These are phyloP conservation scores for Ceratocystis albifundus DNA, from an alignment of 2,329 filamentous ascomycete genomes.

Conservation along the genomic window DNA sequence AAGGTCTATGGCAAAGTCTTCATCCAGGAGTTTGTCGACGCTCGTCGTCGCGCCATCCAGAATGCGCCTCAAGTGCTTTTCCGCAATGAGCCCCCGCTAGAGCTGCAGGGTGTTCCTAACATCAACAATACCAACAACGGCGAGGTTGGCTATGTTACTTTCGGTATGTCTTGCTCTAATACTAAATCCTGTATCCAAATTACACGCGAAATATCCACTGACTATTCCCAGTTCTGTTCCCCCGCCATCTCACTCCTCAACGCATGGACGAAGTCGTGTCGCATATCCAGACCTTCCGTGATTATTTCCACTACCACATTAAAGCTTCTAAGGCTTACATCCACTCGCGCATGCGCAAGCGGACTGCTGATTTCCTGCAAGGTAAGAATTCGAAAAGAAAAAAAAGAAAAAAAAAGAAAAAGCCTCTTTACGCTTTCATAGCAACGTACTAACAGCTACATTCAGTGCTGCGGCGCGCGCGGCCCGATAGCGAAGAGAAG, in stretches of 20 bases:
- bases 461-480: constrained; percentile 82
- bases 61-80: constrained; percentile 97
- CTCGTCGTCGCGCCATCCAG: constrained; percentile 84
- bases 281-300: constrained; percentile 98
- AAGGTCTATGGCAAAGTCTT: constrained; percentile 97
- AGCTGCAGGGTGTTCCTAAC: constrained; percentile 79
- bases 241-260: constrained; percentile 81
- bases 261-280: constrained; percentile 91
- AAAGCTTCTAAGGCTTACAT: constrained; percentile 99
- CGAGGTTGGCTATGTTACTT: constrained; percentile 94
- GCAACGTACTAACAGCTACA: constrained; percentile 27
- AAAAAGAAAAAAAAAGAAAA: no score
- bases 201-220: not conserved
- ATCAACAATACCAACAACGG: constrained; percentile 62
- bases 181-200: not conserved
- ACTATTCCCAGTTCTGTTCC: constrained; percentile 64
- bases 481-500: constrained; percentile 92
- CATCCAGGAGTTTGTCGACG: constrained; percentile 96
- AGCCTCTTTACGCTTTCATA: not conserved
- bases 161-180: constrained; percentile 49
- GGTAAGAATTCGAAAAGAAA: constrained; percentile 47
- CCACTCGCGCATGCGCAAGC: constrained; percentile 92
- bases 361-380: constrained; percentile 96
- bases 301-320: constrained; percentile 99
- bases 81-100: constrained; percentile 84